Base-by-base conservation (phyloP, 2,329 filamentous ascomycete species). In the Exophiala sideris region DNA sequence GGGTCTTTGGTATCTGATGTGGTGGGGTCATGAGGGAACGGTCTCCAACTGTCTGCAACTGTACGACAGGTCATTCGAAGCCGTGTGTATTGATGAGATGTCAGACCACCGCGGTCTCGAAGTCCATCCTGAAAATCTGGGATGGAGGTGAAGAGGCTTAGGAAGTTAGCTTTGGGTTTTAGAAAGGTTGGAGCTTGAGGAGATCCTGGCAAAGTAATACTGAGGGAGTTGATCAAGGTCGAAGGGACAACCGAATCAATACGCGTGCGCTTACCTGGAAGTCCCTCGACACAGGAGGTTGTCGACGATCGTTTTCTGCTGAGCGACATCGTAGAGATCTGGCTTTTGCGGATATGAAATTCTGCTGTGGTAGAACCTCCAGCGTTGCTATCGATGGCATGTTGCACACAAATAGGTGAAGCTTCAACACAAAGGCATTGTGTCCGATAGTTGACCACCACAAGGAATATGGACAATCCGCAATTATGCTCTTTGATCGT, bases 1-100 rank as follows among this genome's bases (percentile, higher is more conserved):
- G 36, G 48, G n/a, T 52, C 53, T 24, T 47, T 32, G 10, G 48
- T 42, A 20, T 51, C 52, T 18, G 42, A 18, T n/a, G 35, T 6
- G 11, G 34, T 6, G 5, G 16, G 48, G n/a, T 39, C n/a, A 21
- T 48, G 41, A 40, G 53, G 53, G 21, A 41, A 51, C 34, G 48
- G 44, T 12, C 35, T 56, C 44, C 36, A 56, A 33, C 7, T 9
- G 16, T 56, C 42, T 24, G 53, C 53, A 29, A 40, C 39, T 44
- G 53, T 44, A 11, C 16, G 47, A 45, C 41, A 56, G 39, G 32
- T 45, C 53, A 56, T 48, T 3, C 53, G 36, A n/a, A 56, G 48
- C 33, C 45, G 48, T 12, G 48, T 45, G 34, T 56, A 52, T 6
- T 56, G 36, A 18, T 44, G 36, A 9, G 24, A 14, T 10, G 42